Evolutionary conservation across 345 rosid genomes (phyloP), one percentile per base, ranked within the genome.

Genomic region (Ceriops tagal): DNA sequence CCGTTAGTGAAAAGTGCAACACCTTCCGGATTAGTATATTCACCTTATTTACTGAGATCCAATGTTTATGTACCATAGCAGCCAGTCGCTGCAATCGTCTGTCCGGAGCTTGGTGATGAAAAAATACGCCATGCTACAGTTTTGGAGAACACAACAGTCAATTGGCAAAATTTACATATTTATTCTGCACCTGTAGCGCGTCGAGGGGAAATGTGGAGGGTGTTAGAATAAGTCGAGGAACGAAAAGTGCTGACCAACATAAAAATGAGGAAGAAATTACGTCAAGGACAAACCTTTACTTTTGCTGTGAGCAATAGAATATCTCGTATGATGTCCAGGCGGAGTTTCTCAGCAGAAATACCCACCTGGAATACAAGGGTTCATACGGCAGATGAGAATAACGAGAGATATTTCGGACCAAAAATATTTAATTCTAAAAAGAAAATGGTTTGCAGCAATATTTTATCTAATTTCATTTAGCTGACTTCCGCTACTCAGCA

Each of bases 351-450:
- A 22, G 46, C 11, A 61, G 73, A 71, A 59, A 69, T 24, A 52
- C 57, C 67, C 5, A 73, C 72, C 87, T 81, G 77, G 74, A 72
- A 72, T 61, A 58, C 6, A 21, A 59, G 82, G 71, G 76, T 69
- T 77, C 77, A 53, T 66, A 58, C 20, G 69, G 56, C 11, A 35
- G n/a, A 43, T 63, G 52, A 31, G 24, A 34, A 37, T 72, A 78
- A 30, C 64, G 69, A 66, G 57, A 55, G 58, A 65, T 75, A 49
- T 64, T 70, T 66, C 58, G 30, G 51, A 31, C 58, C 8, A n/a
- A 66, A 53, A 34, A 66, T 13, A 13, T 37, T 58, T 31, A 53
- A 65, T 47, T n/a, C 60, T 67, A 53, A 67, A 73, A 56, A 68
- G 43, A 55, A 37, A 67, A 39, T 34, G 55, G 64, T 79, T 69